Base-by-base conservation (phyloP, 129 eudicot species). In the Heracleum sosnowskyi region DNA sequence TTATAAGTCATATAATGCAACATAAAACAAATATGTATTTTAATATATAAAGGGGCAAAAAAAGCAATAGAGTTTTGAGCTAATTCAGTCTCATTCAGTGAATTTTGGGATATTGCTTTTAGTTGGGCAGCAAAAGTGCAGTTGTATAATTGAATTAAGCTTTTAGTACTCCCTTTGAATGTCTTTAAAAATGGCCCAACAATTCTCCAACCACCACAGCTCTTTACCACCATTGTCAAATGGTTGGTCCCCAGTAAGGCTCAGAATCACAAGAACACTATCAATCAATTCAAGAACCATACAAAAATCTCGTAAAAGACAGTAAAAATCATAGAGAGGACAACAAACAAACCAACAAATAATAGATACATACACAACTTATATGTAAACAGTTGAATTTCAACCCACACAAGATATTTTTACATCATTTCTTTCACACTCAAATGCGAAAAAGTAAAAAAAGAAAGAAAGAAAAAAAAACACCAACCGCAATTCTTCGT, bases 191-290 rank as follows among this genome's bases (percentile, higher is more conserved):
- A 60, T n/a, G 68, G 17, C 15, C 68, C 45, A 24, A 11, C 75
- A 71, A 1, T 41, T 8, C 33, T 26, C 46, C 12, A 17, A 69
- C 42, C 44, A 69, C 74, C 26, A 35, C 24, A 34, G 24, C 74
- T 69, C 42, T 34, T 69, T 37, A 69, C 42, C 44, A 69, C 34
- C 74, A 69, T 7, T 69, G 44, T 33, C n/a, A 35, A 69, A 35
- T 29, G 46, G 35, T 73, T 40, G 76, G 76, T 44, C 77, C 39
- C 77, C 62, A 15, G 57, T 18, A 10, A 44, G 37, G 11, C 44
- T 29, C 77, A 70, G n/a, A 70, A 22, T 74, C 77, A 74, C 60
- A 74, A 44, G 55, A 74, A 42, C 55, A 44, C 77, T 42, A 33
- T 57, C 51, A 74, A 41, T 74, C 77, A 74, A 41, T 74, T 17